Evolutionary conservation across 2,329 filamentous ascomycete genomes (phyloP).

Genomic region (Pseudogymnoascus sp.): DNA sequence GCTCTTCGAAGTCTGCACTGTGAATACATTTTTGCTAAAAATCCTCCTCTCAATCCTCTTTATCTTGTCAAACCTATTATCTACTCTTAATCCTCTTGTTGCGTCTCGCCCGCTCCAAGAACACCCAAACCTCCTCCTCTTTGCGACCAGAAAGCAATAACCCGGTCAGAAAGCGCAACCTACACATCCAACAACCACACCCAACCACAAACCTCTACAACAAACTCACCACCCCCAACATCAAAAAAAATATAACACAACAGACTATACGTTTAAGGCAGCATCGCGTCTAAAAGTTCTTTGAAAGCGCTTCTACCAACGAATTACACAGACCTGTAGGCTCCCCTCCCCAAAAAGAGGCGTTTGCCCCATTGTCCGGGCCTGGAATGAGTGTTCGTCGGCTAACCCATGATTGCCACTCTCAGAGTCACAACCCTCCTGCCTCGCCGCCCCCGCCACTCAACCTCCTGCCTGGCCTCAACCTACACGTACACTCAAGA

Average conservation of each 20-base stretch:
- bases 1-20: slow-evolving; percentile 2
- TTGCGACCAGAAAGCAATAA: background rate
- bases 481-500: background rate
- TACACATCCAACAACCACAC: background rate
- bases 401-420: background rate
- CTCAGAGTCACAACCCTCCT: background rate
- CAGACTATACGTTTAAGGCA: background rate
- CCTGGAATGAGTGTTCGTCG: background rate
- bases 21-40: background rate
- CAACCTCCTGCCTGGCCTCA: background rate
- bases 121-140: background rate
- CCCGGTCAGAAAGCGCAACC: background rate
- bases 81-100: background rate
- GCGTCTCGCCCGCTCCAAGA: background rate
- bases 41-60: background rate
- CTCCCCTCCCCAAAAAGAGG: background rate
- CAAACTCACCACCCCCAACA: background rate
- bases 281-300: background rate
- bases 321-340: background rate
- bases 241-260: background rate
- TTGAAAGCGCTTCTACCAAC: background rate
- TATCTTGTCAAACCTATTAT: background rate
- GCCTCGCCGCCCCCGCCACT: background rate
- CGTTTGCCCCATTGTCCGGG: background rate
- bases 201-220: background rate